Conservation (phyloP, 208 protist species). For the Wallacemonas sp. region DNA sequence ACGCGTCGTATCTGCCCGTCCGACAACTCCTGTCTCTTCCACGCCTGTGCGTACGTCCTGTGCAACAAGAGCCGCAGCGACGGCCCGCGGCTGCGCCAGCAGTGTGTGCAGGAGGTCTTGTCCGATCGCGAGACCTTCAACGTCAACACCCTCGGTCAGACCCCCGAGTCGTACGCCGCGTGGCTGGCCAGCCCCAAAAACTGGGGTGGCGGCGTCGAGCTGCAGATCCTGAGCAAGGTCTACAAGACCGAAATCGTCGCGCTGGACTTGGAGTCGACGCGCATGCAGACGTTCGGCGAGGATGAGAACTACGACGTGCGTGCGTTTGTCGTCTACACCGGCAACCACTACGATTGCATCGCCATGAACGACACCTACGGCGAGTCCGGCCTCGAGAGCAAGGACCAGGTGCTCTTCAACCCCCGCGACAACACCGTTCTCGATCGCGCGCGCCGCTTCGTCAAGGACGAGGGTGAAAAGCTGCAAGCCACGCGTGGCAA, state of each 20-base stretch:
- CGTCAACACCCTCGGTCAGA: constrained; percentile 66
- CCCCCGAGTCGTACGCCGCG: constrained; percentile 60
- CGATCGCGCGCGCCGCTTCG: constrained; percentile 72
- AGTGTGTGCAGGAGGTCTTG: constrained; percentile 78
- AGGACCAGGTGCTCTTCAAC: constrained; percentile 92
- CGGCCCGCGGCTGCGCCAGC: constrained; percentile 66
- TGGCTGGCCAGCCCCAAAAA: constrained; percentile 70
- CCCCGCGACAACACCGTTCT: constrained; percentile 74
- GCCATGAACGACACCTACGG: constrained; percentile 84
- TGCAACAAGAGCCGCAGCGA: constrained; percentile 79
- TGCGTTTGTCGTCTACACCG: constrained; percentile 92
- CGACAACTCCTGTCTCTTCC: constrained; percentile 97
- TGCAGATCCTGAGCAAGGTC: constrained; percentile 82
- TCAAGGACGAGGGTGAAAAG: constrained; percentile 72
- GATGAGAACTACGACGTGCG: constrained; percentile 77
- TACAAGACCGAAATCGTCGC: constrained; percentile 91
- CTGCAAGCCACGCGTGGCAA: constrained; percentile 4
- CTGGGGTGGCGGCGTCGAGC: constrained; percentile 95
- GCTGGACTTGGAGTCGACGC: constrained; percentile 82
- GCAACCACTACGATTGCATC: constrained; percentile 95
- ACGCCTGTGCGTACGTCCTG: constrained; percentile 92
- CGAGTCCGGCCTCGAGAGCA: constrained; percentile 44
- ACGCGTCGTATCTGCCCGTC: constrained; percentile 83
- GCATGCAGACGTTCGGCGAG: constrained; percentile 82
- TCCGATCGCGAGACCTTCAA: constrained; percentile 80